phyloP scores from a whole-genome alignment of 345 rosid species.

The Bruguiera sexangula region DNA sequence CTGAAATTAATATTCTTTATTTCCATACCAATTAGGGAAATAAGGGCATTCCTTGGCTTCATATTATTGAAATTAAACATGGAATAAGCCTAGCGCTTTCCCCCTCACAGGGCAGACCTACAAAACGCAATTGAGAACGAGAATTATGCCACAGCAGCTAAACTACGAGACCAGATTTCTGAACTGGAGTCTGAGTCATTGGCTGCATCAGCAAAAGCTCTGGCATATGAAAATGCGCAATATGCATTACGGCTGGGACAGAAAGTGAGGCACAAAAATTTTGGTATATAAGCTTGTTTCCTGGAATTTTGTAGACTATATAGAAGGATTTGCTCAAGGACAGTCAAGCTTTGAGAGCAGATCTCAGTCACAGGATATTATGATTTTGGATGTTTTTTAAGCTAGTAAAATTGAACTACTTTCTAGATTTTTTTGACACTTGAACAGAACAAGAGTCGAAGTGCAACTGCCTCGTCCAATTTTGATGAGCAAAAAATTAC shows the following conservation, averaged over 20 bases:
- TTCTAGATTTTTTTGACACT: neutral
- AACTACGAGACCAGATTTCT: constrained; percentile 66
- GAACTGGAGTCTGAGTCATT: constrained; percentile 80
- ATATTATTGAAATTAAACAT: neutral
- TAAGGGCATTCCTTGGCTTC: no score
- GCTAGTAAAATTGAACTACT: neutral
- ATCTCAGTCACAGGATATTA: neutral
- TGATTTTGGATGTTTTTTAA: neutral
- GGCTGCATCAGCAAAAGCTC: constrained; percentile 81
- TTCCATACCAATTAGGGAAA: no score
- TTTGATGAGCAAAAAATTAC: neutral
- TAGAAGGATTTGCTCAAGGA: neutral
- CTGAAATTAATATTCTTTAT: no score
- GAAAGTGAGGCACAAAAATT: constrained; percentile 73
- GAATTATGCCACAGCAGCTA: constrained; percentile 74
- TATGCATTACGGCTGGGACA: constrained; percentile 92
- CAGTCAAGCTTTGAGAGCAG: neutral
- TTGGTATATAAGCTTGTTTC: constrained; percentile 40
- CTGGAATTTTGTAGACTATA: no score
- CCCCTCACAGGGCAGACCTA: constrained; percentile 65
- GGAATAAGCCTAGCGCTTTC: constrained; percentile 6
- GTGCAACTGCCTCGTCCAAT: neutral
- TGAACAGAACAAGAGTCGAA: neutral
- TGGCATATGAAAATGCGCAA: constrained; percentile 67
- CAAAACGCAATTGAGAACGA: constrained; percentile 78